A percentile compares a stretch with the other conserved stretches of the same genome.
These are phyloP conservation scores for Paragyromitra xinjiangensis DNA, from an alignment of 495 filamentous ascomycete species.

Conservation along the genomic window DNA sequence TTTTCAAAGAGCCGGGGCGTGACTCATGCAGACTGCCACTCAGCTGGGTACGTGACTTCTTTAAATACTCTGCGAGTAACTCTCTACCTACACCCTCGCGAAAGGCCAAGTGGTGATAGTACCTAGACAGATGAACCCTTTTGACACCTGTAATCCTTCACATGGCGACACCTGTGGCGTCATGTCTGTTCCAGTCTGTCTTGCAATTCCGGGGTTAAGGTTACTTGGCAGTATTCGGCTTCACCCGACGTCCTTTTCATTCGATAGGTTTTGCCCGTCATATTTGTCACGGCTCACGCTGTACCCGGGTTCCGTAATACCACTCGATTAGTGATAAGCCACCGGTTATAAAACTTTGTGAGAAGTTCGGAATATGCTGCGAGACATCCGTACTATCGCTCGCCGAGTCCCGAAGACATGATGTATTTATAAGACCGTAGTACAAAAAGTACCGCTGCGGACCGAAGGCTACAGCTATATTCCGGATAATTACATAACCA, in stretches of 20 bases:
- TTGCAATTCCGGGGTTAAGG: constrained; percentile 32
- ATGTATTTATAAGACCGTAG: constrained; percentile 5
- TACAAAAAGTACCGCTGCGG: neutral
- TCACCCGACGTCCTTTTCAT: constrained; percentile 6
- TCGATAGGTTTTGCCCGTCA: neutral
- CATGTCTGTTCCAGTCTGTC: constrained; percentile 34
- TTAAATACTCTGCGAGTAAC: constrained; percentile 25
- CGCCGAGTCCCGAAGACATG: neutral
- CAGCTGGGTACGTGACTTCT: constrained; percentile 29
- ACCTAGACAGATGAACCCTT: constrained; percentile 4
- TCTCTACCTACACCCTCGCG: neutral
- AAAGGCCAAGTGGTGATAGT: neutral
- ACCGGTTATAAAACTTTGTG: neutral
- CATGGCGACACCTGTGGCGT: constrained; percentile 45
- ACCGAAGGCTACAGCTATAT: neutral
- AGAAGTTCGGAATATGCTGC: neutral
- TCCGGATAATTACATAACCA: constrained; percentile 7
- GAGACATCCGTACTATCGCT: neutral
- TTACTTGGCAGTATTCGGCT: constrained; percentile 23
- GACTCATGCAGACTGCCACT: constrained; percentile 34
- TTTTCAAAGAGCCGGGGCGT: constrained; percentile 37
- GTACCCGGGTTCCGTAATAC: neutral
- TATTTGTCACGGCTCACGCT: constrained; percentile 25
- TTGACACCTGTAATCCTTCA: constrained; percentile 38
- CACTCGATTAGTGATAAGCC: constrained; percentile 13